These are phyloP conservation scores for Debaryomyces maramus DNA, from an alignment of 805 yeast species.

Conservation along the genomic window DNA sequence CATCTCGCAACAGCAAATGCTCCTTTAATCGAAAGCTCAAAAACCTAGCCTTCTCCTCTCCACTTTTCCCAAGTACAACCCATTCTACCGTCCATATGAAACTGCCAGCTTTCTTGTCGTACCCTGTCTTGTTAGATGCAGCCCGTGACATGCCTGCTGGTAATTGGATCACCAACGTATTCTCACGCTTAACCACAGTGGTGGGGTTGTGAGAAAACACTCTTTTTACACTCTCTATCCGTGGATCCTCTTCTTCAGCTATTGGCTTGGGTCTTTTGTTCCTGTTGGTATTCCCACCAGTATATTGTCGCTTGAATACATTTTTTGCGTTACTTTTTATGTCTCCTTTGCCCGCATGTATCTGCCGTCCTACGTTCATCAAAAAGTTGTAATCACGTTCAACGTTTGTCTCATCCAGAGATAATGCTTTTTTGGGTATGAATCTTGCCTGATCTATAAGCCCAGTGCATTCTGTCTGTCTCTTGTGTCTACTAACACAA, in stretches of 20 bases:
- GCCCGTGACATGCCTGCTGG: slow-evolving; percentile 79
- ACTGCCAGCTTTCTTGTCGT: slow-evolving; percentile 59
- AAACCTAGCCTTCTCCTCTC: slow-evolving; percentile 29
- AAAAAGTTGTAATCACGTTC: slow-evolving; percentile 85
- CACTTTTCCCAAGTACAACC: slow-evolving; percentile 42
- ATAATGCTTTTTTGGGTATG: slow-evolving; percentile 48
- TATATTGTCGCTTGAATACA: slow-evolving; percentile 33
- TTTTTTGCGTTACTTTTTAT: slow-evolving; percentile 41
- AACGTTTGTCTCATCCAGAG: slow-evolving; percentile 44
- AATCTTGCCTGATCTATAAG: slow-evolving; percentile 59
- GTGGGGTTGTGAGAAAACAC: slow-evolving; percentile 27
- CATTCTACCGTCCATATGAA: slow-evolving; percentile 84
- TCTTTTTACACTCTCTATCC: slow-evolving; percentile 21
- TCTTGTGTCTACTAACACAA: slow-evolving; percentile 74
- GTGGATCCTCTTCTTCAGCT: slow-evolving; percentile 20
- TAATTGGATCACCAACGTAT: slow-evolving; percentile 60
- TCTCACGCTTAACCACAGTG: slow-evolving; percentile 49
- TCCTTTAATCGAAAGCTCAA: slow-evolving; percentile 48
- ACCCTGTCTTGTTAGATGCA: slow-evolving; percentile 61
- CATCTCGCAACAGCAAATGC: slow-evolving; percentile 28
- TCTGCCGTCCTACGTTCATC: slow-evolving; percentile 54
- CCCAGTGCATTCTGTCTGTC: slow-evolving; percentile 64
- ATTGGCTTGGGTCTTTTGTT: slow-evolving; percentile 22
- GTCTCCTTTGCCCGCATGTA: slow-evolving; percentile 61
- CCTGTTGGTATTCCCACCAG: slow-evolving; percentile 11